Evolutionary conservation across 345 rosid genomes (phyloP).

Genomic region (Citrus inodora): DNA sequence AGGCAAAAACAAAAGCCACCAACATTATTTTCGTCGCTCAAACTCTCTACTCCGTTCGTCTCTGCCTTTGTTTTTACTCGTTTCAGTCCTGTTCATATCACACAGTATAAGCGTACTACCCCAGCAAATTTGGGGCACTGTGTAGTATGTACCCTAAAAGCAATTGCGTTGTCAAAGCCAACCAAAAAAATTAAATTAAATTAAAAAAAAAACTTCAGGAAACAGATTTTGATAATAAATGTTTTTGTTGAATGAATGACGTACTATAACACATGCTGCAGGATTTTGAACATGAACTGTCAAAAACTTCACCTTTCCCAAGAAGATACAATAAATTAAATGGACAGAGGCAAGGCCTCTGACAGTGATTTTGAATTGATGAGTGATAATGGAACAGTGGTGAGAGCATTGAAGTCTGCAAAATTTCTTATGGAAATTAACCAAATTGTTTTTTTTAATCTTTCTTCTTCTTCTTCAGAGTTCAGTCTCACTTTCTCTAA

Average conservation of each 20-base stretch:
- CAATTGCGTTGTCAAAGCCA: background rate
- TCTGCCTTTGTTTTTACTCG: slow-evolving; percentile 6
- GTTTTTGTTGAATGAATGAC: background rate
- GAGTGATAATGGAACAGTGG: slow-evolving; percentile 21
- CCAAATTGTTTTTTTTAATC: background rate
- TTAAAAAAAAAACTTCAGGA: background rate
- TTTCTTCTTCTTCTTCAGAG: background rate
- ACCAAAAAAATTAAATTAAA: background rate
- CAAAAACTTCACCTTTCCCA: slow-evolving; percentile 30
- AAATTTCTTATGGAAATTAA: background rate
- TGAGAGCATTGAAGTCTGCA: slow-evolving; percentile 27
- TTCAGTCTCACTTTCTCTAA: too few species aligned
- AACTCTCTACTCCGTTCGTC: slow-evolving; percentile 20
- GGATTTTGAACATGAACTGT: background rate
- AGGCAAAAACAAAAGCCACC: background rate
- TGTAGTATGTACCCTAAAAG: background rate
- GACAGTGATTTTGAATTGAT: slow-evolving; percentile 21
- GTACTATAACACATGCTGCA: background rate
- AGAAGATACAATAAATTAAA: slow-evolving; percentile 10
- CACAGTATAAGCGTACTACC: background rate
- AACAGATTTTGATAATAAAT: background rate
- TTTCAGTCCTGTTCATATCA: background rate
- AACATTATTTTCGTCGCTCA: background rate
- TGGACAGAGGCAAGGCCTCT: slow-evolving; percentile 17
- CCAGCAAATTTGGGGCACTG: background rate